These are phyloP conservation scores for Sarcodon sp. DNA, from an alignment of 768 basidiomycete genomes.

Conservation along the genomic window DNA sequence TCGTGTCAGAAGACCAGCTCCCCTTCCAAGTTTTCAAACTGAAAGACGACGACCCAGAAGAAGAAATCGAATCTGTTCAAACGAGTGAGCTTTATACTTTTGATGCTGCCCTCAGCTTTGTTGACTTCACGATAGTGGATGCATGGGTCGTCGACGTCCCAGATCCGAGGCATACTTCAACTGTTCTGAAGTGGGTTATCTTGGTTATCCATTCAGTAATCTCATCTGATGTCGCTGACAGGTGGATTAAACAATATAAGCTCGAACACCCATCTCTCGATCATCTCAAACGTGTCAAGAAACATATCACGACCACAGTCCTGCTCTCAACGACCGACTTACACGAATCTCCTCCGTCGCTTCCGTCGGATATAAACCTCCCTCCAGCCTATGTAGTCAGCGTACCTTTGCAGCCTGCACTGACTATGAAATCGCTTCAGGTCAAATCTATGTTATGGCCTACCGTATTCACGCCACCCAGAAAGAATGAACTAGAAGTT, in stretches of 20 bases:
- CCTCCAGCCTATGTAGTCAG: slow-evolving; percentile 37
- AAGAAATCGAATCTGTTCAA: slow-evolving; percentile 38
- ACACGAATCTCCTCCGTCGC: slow-evolving; percentile 23
- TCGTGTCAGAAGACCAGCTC: slow-evolving; percentile 43
- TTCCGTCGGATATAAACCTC: slow-evolving; percentile 37
- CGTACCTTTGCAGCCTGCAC: slow-evolving; percentile 58
- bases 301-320: slow-evolving; percentile 34
- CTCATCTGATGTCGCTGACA: slow-evolving; percentile 12
- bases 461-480: slow-evolving; percentile 55
- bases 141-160: slow-evolving; percentile 74
- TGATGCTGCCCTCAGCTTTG: slow-evolving; percentile 1
- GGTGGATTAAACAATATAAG: slow-evolving; percentile 57
- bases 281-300: slow-evolving; percentile 71
- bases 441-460: slow-evolving; percentile 81
- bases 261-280: slow-evolving; percentile 50
- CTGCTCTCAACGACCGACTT: slow-evolving; percentile 30
- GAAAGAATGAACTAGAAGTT: slow-evolving; percentile 49
- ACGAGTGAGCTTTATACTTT: slow-evolving; percentile 28
- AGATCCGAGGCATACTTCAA: slow-evolving; percentile 41
- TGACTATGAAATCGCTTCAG: slow-evolving; percentile 49
- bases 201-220: background rate
- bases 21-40: slow-evolving; percentile 56
- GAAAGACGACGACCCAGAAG: slow-evolving; percentile 46
- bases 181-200: slow-evolving; percentile 44
- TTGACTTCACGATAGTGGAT: slow-evolving; percentile 27